Conservation (phyloP, 2,329 filamentous ascomycete species). For the Hypoxylon sp. region DNA sequence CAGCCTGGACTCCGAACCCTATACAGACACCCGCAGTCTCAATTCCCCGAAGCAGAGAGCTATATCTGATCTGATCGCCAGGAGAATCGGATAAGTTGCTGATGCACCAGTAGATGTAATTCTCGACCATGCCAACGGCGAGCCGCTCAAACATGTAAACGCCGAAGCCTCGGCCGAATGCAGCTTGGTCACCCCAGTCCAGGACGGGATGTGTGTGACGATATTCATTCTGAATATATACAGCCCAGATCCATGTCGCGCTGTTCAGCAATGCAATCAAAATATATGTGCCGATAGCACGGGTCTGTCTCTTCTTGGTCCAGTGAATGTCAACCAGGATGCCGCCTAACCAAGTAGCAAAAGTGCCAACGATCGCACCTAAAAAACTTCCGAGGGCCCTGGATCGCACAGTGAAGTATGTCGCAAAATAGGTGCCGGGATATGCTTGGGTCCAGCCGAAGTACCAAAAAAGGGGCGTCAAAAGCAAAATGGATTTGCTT, state of each 20-base stretch:
- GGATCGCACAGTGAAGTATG: slow-evolving; percentile 61
- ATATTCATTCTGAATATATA: slow-evolving; percentile 64
- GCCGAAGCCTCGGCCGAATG: slow-evolving; percentile 61
- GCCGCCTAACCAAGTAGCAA: slow-evolving; percentile 58
- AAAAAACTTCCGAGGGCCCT: slow-evolving; percentile 57
- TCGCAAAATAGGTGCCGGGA: slow-evolving; percentile 59
- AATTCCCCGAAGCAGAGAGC: slow-evolving; percentile 60
- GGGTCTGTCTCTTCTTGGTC: slow-evolving; percentile 57
- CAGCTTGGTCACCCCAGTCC: slow-evolving; percentile 60
- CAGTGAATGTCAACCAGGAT: slow-evolving; percentile 58
- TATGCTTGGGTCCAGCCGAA: slow-evolving; percentile 59
- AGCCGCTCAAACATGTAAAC: slow-evolving; percentile 60
- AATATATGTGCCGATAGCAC: slow-evolving; percentile 58
- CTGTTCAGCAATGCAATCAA: slow-evolving; percentile 61
- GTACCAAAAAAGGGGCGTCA: slow-evolving; percentile 57
- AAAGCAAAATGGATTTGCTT: slow-evolving; percentile 56
- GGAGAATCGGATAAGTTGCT: slow-evolving; percentile 61
- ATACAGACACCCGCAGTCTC: slow-evolving; percentile 61
- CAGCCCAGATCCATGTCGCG: slow-evolving; percentile 64
- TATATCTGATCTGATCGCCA: slow-evolving; percentile 62
- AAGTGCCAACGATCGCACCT: slow-evolving; percentile 58
- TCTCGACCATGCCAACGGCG: slow-evolving; percentile 59
- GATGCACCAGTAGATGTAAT: slow-evolving; percentile 65
- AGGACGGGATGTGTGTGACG: slow-evolving; percentile 59
- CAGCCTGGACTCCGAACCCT: slow-evolving; percentile 62